These are phyloP conservation scores for Ailanthus altissimus DNA, from an alignment of 345 rosid genomes.

Conservation along the genomic window DNA sequence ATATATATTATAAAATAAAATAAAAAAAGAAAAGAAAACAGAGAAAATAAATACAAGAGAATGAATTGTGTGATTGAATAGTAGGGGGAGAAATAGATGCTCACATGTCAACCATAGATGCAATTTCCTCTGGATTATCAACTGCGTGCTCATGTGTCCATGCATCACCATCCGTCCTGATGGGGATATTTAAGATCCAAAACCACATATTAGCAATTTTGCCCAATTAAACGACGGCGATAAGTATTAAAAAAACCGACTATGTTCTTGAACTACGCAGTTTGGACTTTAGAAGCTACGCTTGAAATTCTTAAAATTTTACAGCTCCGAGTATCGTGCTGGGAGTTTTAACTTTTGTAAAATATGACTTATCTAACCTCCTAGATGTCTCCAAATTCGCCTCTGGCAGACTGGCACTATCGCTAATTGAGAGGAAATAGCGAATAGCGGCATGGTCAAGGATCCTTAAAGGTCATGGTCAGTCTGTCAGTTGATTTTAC, in stretches of 20 bases:
- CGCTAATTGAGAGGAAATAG: neutral
- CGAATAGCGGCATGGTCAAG: neutral
- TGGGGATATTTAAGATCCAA: slow-evolving; percentile 2
- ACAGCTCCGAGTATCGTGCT: neutral
- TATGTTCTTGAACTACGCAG: neutral
- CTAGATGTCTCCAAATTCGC: neutral
- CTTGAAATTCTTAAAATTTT: neutral
- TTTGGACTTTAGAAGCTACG: neutral
- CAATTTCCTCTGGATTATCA: slow-evolving; percentile 69
- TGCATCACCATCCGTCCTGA: slow-evolving; percentile 43
- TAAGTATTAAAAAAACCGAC: neutral
- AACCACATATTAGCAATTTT: neutral
- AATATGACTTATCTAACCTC: slow-evolving; percentile 1
- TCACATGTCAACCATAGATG: slow-evolving; percentile 78
- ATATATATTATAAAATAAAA: too few species aligned
- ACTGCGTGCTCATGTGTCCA: slow-evolving; percentile 61
- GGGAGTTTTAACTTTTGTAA: neutral
- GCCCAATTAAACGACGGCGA: neutral
- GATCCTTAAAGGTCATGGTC: neutral
- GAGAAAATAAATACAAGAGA: neutral
- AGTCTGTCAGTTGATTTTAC: slow-evolving; percentile 2
- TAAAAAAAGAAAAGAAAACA: neutral
- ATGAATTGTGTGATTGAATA: neutral
- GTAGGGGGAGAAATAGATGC: slow-evolving; percentile 27
- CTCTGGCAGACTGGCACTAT: neutral